phyloP scores from a whole-genome alignment of 2,329 filamentous ascomycete genomes.

The Torrubiellomyces zombiae region DNA sequence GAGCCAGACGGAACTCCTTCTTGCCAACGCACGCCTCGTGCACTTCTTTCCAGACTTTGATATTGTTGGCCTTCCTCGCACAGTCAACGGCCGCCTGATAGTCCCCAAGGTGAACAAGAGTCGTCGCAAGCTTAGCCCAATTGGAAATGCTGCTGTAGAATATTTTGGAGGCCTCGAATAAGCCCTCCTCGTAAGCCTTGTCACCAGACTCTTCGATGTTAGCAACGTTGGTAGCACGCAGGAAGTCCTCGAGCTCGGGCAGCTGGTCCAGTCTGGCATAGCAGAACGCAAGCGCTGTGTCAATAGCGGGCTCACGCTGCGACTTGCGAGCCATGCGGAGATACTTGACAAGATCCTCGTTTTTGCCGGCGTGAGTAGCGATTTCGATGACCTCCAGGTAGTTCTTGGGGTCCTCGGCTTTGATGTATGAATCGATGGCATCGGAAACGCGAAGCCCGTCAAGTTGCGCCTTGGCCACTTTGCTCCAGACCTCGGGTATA shows the following conservation, averaged over 20 bases:
- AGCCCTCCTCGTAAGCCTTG: conserved; percentile 89
- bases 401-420: conserved; percentile 82
- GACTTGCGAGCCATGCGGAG: conserved; percentile 96
- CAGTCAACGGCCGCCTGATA: conserved; percentile 97
- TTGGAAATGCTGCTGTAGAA: conserved; percentile 98
- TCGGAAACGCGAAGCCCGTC: conserved; percentile 88
- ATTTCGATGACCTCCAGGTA: conserved; percentile 93
- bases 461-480: conserved; percentile 92
- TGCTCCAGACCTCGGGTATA: conserved; percentile 90
- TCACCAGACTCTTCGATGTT: conserved; percentile 95
- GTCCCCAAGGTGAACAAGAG: conserved; percentile 87
- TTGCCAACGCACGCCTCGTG: conserved; percentile 91
- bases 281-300: conserved; percentile 86
- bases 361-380: conserved; percentile 87
- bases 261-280: conserved; percentile 87
- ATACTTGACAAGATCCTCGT: conserved; percentile 93
- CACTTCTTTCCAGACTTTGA: conserved; percentile 98
- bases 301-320: conserved; percentile 78
- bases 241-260: conserved; percentile 86
- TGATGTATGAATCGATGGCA: conserved; percentile 93
- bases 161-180: conserved; percentile 94
- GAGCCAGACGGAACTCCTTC: conserved; percentile 96
- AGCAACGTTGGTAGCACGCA: conserved; percentile 82
- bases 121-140: conserved; percentile 97
- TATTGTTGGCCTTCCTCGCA: conserved; percentile 95